A percentile compares a stretch with the other conserved stretches of the same genome.
These are phyloP conservation scores for Pleurotus cornucopiae DNA, from an alignment of 768 basidiomycete genomes.

Conservation along the genomic window DNA sequence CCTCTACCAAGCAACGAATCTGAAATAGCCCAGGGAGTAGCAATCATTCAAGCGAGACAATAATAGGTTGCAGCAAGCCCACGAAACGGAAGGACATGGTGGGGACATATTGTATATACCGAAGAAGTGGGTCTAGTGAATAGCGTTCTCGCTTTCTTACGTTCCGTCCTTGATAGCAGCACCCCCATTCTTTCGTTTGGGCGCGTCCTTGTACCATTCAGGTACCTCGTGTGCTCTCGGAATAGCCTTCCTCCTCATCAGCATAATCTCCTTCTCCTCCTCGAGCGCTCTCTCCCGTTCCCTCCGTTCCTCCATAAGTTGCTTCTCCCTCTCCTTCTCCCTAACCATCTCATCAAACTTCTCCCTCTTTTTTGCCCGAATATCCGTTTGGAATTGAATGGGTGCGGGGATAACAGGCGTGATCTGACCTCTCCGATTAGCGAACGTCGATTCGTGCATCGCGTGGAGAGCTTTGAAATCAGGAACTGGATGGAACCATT, in stretches of 20 bases:
- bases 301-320: slow-evolving; percentile 41
- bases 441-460: slow-evolving; percentile 36
- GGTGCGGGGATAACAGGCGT: slow-evolving; percentile 27
- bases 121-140: too few relatives aligned
- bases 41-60: background rate
- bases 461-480: slow-evolving; percentile 55
- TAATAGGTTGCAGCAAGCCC: background rate
- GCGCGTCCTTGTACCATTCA: slow-evolving; percentile 72
- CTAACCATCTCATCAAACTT: slow-evolving; percentile 57
- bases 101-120: too few relatives aligned
- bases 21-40: too few relatives aligned
- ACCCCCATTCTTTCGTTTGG: slow-evolving; percentile 43
- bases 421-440: slow-evolving; percentile 41
- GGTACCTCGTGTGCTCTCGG: slow-evolving; percentile 71
- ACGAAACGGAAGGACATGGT: too few relatives aligned
- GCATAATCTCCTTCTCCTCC: slow-evolving; percentile 58
- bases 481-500: slow-evolving; percentile 31
- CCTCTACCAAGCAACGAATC: too few relatives aligned
- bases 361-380: slow-evolving; percentile 56
- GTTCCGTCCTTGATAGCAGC: slow-evolving; percentile 1
- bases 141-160: background rate
- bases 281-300: slow-evolving; percentile 43
- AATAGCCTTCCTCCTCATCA: slow-evolving; percentile 57
- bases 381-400: slow-evolving; percentile 33
- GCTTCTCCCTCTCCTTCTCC: slow-evolving; percentile 52